Evolutionary conservation across 257 asterid species (phyloP), one percentile per base, ranked within the genome.

Genomic region (Penstemon eatonii): DNA sequence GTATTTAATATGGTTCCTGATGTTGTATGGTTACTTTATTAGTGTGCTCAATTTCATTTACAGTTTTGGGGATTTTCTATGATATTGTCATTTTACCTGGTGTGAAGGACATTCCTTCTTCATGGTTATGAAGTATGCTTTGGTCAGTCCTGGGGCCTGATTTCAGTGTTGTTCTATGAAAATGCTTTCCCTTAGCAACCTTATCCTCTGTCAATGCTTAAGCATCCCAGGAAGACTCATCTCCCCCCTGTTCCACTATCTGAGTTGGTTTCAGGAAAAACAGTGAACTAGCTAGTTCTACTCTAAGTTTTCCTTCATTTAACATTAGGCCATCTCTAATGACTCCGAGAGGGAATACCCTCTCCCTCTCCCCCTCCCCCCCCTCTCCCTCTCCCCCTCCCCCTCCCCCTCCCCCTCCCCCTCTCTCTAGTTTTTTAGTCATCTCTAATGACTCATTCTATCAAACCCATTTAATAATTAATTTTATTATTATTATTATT

Each of bases 1-100:
- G 99, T 93, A 79, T 70, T 42, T 73, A 18, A 11, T 64, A 67
- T 19, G 18, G 42, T 66, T 37, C 62, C 7, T 51, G 45, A 56
- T 70, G 63, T 61, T 46, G 37, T 8, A 51, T 54, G 18, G 36
- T 46, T 5, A 19, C 36, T 63, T 18, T 50, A 53, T n/a, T 9
- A 12, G 15, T 37, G 42, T 55, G 50, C 41, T 46, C 56, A 15
- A 9, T 56, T 54, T 25, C 56, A 63, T 55, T 13, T 51, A 40
- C 46, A 39, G 71, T 60, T 49, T 59, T 12, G 60, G 25, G 12
- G 58, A 40, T 36, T 33, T 69, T 9, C n/a, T 11, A 52, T 47
- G 47, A 42, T 68, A 15, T 53, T 57, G 25, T 42, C 43, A 4
- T 3, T 56, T 62, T 47, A 4, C 68, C 36, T 64, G 46, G 45